phyloP scores from a whole-genome alignment of 495 filamentous ascomycete genomes.

The Xylaria grammica region DNA sequence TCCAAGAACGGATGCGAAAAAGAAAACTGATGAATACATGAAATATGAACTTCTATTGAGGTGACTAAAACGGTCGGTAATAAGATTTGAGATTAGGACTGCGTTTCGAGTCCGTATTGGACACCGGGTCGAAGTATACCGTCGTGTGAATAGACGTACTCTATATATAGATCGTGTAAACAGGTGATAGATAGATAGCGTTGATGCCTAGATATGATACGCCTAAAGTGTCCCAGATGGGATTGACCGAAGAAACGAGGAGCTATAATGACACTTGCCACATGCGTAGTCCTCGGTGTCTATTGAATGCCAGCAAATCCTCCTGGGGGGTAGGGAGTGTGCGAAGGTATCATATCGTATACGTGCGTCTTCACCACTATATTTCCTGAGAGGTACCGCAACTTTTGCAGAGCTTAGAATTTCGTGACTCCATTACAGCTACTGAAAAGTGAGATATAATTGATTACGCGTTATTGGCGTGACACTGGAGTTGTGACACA shows the following conservation, averaged over 20 bases:
- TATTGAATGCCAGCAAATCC: background rate
- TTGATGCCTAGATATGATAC: background rate
- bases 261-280: background rate
- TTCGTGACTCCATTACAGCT: background rate
- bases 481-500: constrained; percentile 17
- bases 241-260: background rate
- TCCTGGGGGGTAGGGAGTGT: background rate
- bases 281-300: background rate
- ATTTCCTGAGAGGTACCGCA: background rate
- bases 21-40: too few species aligned
- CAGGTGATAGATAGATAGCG: background rate
- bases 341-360: background rate
- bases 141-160: background rate
- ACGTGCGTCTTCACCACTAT: constrained; percentile 10
- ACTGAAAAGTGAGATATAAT: constrained; percentile 3
- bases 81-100: too few species aligned
- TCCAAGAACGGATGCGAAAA: too few species aligned
- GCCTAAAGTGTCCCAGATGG: background rate
- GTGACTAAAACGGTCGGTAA: too few species aligned
- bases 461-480: constrained; percentile 23
- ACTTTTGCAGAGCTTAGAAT: constrained; percentile 11
- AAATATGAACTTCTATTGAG: too few species aligned
- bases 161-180: background rate
- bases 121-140: background rate
- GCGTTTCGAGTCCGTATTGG: background rate